Conservation (phyloP, 768 basidiomycete genomes). For the Trametes elegans region DNA sequence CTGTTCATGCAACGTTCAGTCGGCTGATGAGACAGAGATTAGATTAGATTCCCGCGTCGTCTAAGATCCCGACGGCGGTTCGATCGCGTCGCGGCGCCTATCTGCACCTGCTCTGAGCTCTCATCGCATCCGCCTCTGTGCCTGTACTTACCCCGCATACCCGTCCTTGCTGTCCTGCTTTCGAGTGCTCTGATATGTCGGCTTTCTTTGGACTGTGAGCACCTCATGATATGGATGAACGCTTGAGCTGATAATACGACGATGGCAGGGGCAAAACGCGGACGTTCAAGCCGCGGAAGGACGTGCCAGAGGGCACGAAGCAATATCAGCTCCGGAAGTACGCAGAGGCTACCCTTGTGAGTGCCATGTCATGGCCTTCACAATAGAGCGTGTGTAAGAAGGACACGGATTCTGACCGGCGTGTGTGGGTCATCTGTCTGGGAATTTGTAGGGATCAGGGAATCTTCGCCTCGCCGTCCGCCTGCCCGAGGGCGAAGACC, state of each 20-base stretch:
- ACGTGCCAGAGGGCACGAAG: slow-evolving; percentile 93
- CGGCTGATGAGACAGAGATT: background rate
- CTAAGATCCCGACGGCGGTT: background rate
- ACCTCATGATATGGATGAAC: no score
- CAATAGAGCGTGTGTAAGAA: background rate
- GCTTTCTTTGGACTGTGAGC: slow-evolving; percentile 88
- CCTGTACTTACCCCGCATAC: background rate
- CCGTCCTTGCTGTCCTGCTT: background rate
- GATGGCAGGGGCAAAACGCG: slow-evolving; percentile 76
- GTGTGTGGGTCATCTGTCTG: background rate
- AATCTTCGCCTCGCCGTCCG: slow-evolving; percentile 91
- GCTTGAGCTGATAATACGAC: slow-evolving; percentile 4
- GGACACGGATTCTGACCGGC: background rate
- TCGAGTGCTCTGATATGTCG: slow-evolving; percentile 50
- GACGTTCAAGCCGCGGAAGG: slow-evolving; percentile 95
- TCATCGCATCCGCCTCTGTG: background rate
- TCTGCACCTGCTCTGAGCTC: background rate
- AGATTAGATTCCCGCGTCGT: background rate
- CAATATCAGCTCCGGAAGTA: slow-evolving; percentile 98
- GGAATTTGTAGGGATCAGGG: slow-evolving; percentile 74
- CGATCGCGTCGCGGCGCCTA: slow-evolving; percentile 13
- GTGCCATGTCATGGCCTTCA: slow-evolving; percentile 13
- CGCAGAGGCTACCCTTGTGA: slow-evolving; percentile 90
- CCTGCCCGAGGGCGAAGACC: slow-evolving; percentile 94
- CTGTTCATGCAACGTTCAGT: no score